Evolutionary conservation across 768 basidiomycete genomes (phyloP).

Genomic region (Pisolithus albus): DNA sequence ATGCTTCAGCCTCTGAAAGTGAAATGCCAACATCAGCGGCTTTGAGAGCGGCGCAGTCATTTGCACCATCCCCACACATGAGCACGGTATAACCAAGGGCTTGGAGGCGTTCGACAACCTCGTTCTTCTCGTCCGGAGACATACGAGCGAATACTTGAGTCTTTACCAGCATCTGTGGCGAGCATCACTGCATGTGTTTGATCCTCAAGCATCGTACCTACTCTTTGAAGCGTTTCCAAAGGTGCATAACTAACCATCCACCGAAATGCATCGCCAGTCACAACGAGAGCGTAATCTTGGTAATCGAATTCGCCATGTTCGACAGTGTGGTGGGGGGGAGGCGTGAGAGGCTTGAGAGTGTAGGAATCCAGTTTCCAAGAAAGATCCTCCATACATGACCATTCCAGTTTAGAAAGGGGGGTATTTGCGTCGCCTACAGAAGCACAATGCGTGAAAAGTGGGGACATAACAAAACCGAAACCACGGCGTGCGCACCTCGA

Average conservation of each 20-base stretch:
- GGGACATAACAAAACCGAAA: not conserved
- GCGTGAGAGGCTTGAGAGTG: slow-evolving; percentile 71
- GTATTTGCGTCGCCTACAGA: slow-evolving; percentile 45
- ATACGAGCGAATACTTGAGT: slow-evolving; percentile 95
- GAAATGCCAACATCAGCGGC: slow-evolving; percentile 98
- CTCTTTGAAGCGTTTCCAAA: slow-evolving; percentile 88
- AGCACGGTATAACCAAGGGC: slow-evolving; percentile 90
- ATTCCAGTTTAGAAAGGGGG: slow-evolving; percentile 63
- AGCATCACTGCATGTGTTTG: not conserved
- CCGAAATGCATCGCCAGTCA: slow-evolving; percentile 93
- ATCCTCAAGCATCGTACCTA: slow-evolving; percentile 23
- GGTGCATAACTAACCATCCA: slow-evolving; percentile 98
- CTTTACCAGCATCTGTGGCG: slow-evolving; percentile 89
- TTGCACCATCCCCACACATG: slow-evolving; percentile 99
- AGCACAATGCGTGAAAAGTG: slow-evolving; percentile 2
- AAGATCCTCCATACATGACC: slow-evolving; percentile 89
- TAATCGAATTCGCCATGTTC: slow-evolving; percentile 67
- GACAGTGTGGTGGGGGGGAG: slow-evolving; percentile 63
- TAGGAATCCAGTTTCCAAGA: slow-evolving; percentile 82
- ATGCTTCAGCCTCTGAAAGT: slow-evolving; percentile 95
- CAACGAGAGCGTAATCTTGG: slow-evolving; percentile 84
- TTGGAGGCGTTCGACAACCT: slow-evolving; percentile 92
- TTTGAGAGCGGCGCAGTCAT: slow-evolving; percentile 97
- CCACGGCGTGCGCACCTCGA: slow-evolving; percentile 41
- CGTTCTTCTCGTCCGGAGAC: slow-evolving; percentile 99